A percentile compares a stretch with the other conserved stretches of the same genome.
These are phyloP conservation scores for Stenocarpella maydis DNA, from an alignment of 2,329 filamentous ascomycete species.

Conservation along the genomic window DNA sequence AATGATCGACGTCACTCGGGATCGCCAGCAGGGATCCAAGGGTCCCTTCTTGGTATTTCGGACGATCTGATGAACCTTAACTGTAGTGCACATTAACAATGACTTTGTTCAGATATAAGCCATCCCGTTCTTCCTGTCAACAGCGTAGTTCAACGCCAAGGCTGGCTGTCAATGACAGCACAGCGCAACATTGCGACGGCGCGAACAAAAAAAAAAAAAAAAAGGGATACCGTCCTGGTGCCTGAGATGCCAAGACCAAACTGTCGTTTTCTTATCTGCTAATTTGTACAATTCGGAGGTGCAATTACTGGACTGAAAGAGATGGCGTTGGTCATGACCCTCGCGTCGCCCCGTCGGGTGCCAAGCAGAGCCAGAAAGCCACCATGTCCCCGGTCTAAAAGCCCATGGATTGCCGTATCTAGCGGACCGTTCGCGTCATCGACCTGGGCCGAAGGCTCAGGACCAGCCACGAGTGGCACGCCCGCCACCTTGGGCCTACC, in stretches of 20 bases:
- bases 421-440: too few species aligned
- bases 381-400: too few species aligned
- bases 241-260: background rate
- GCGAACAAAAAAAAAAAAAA: background rate
- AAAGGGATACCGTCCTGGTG: background rate
- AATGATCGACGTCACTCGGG: conserved; percentile 25
- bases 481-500: too few species aligned
- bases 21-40: conserved; percentile 18
- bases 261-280: background rate
- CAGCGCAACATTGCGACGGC: background rate
- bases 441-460: too few species aligned
- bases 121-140: too few species aligned
- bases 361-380: too few species aligned
- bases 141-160: background rate
- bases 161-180: background rate
- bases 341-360: too few species aligned
- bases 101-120: too few species aligned
- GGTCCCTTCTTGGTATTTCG: background rate
- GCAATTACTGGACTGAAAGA: background rate
- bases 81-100: background rate
- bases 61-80: background rate
- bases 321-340: background rate
- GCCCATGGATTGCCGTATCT: too few species aligned
- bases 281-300: background rate
- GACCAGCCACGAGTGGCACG: background rate